Conservation (phyloP, 257 asterid species). For the Penstemon newberryi region DNA sequence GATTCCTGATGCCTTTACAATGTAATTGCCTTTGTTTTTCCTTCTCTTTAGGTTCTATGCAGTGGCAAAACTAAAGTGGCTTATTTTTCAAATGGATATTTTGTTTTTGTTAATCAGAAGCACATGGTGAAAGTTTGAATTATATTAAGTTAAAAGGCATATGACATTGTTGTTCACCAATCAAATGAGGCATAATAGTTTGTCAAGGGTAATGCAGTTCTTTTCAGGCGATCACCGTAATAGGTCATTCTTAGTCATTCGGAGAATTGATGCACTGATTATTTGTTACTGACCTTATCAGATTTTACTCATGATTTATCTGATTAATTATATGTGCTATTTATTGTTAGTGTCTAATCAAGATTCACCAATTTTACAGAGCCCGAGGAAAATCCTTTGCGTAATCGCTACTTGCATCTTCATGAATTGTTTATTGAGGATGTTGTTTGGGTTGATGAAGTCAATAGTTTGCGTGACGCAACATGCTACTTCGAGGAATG, state of each 20-base stretch:
- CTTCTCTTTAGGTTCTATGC: slow-evolving; percentile 13
- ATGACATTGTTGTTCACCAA: slow-evolving; percentile 13
- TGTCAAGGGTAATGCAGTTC: background rate
- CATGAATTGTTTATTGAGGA: slow-evolving; percentile 70
- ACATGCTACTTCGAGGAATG: slow-evolving; percentile 63
- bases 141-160: background rate
- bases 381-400: slow-evolving; percentile 44
- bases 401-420: slow-evolving; percentile 62
- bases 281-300: slow-evolving; percentile 12
- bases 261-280: slow-evolving; percentile 19
- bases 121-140: background rate
- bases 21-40: slow-evolving; percentile 1
- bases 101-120: slow-evolving; percentile 18
- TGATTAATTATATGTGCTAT: slow-evolving; percentile 10
- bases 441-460: slow-evolving; percentile 80
- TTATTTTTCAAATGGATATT: slow-evolving; percentile 7
- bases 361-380: slow-evolving; percentile 40
- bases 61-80: slow-evolving; percentile 6
- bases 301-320: slow-evolving; percentile 16
- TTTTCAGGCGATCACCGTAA: background rate
- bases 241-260: slow-evolving; percentile 1
- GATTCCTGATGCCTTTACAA: slow-evolving; percentile 11
- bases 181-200: background rate
- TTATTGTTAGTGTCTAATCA: slow-evolving; percentile 13
- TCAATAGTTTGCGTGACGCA: slow-evolving; percentile 56